Percentiles rank a stretch among this genome's conserved stretches.
Conservation (phyloP, 768 basidiomycete genomes). For the Mycena leptocephala region DNA sequence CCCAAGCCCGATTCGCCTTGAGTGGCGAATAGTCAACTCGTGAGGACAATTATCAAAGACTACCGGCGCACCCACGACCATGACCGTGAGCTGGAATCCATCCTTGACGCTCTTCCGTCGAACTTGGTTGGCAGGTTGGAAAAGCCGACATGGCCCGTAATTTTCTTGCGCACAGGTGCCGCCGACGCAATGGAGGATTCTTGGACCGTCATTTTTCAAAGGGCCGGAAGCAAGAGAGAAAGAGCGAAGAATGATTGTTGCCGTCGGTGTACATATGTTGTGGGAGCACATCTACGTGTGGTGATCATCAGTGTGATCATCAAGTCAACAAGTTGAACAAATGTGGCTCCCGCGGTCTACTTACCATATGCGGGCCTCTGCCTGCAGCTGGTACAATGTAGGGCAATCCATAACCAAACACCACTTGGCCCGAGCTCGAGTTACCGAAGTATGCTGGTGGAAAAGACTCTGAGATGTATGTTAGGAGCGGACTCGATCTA, state of each 20-base stretch:
- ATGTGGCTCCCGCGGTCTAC: too few species aligned
- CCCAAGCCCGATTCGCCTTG: constrained; percentile 97
- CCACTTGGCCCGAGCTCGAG: too few species aligned
- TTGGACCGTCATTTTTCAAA: constrained; percentile 29
- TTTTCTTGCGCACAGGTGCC: constrained; percentile 83
- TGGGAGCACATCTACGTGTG: constrained; percentile 1
- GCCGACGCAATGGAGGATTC: constrained; percentile 43
- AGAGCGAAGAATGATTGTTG: neutral
- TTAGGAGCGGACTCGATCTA: too few species aligned
- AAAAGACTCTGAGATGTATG: too few species aligned
- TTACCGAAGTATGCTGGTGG: too few species aligned
- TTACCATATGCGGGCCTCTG: too few species aligned
- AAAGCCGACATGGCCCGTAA: constrained; percentile 96
- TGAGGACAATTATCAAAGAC: constrained; percentile 29
- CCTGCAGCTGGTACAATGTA: too few species aligned
- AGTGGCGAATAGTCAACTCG: constrained; percentile 32
- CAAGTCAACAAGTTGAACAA: too few species aligned
- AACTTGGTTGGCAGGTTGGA: constrained; percentile 98
- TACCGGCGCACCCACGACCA: constrained; percentile 94
- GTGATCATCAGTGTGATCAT: constrained; percentile 11
- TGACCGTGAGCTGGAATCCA: constrained; percentile 98
- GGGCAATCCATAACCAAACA: too few species aligned
- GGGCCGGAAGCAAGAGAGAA: neutral
- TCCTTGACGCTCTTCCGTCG: constrained; percentile 98
- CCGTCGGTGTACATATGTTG: neutral